Evolutionary conservation across 23 red algal genomes (phyloP).

Genomic region (Chondrus crispus): DNA sequence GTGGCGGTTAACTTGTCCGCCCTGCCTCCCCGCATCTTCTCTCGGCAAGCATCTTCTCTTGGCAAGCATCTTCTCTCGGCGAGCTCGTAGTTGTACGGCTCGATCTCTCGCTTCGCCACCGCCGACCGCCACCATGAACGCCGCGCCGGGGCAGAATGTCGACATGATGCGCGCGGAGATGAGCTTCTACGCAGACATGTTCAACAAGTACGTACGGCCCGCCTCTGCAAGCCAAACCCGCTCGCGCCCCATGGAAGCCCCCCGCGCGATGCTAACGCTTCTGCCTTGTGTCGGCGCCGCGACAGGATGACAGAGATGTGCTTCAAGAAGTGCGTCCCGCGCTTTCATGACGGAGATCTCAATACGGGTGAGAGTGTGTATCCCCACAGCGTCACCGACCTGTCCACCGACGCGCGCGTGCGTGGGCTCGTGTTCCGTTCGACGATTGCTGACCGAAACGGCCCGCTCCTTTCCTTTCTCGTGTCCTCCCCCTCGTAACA

Average conservation of each 20-base stretch:
- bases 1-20: too few relatives aligned
- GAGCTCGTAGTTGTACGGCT: too few relatives aligned
- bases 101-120: too few relatives aligned
- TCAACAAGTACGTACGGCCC: slow-evolving; percentile 52
- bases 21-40: too few relatives aligned
- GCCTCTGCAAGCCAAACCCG: not conserved
- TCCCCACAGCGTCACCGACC: not conserved
- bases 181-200: slow-evolving; percentile 77
- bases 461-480: not conserved
- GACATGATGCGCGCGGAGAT: slow-evolving; percentile 65
- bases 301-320: slow-evolving; percentile 71
- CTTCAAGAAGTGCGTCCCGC: slow-evolving; percentile 84
- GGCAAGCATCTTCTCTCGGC: too few relatives aligned
- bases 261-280: not conserved
- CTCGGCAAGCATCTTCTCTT: too few relatives aligned
- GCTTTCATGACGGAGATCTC: slow-evolving; percentile 79
- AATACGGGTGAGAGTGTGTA: slow-evolving; percentile 70
- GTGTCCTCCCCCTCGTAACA: too few relatives aligned
- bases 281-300: too few relatives aligned
- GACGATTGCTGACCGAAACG: not conserved
- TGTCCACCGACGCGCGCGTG: not conserved
- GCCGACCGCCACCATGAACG: slow-evolving; percentile 45
- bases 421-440: not conserved
- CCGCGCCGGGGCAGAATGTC: slow-evolving; percentile 1
- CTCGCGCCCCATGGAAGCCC: not conserved